Evolutionary conservation across 1,284 basidiomycete species (phyloP), one percentile per base, ranked within the genome.

Genomic region (Ustilago trichophora): DNA sequence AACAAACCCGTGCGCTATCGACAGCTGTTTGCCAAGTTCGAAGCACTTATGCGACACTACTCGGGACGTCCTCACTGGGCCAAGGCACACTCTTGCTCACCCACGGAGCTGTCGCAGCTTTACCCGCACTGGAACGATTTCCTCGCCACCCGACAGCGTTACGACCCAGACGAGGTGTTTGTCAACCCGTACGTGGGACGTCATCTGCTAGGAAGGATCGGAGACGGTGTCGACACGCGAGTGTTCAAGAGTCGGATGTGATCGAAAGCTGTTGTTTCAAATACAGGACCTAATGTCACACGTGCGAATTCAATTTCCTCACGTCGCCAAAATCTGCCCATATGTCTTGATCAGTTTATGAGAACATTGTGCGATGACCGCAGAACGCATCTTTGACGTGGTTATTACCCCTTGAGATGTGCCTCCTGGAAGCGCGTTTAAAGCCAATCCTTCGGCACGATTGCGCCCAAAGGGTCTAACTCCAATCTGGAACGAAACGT

Each of bases 21-120:
- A 59, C 84, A 85, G 53, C 85, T 94, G 56, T 97, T 98, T 82
- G 83, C 85, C 43, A 86, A 85, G 25, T 98, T 94, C 80, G 92
- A 95, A 78, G 77, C 83, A 15, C 89, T 96, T 71, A 82, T 95
- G 70, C 82, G 85, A 27, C 85, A 85, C 32, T 87, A 93, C 82
- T 86, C 86, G 41, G 94, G 93, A 8, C 87, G 92, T 51, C 93
- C 95, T 4, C 95, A 98, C 84, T 98, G 95, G 95, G 96, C 94
- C 0, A 98, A 98, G 83, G 87, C 92, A 19, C 95, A 98, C 82
- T 84, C 84, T 19, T 86, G 93, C 47, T 85, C 86, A 37, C 91
- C 91, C 0, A 85, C 86, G 36, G 84, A 85, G 38, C 85, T 97
- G 51, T 85, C 87, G 52, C 78, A 80, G 59, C 83, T 91, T 22